Percentiles rank a stretch among this genome's conserved stretches.
Conservation (phyloP, 148 eudicot genomes). For the Euryodendron excelsum region DNA sequence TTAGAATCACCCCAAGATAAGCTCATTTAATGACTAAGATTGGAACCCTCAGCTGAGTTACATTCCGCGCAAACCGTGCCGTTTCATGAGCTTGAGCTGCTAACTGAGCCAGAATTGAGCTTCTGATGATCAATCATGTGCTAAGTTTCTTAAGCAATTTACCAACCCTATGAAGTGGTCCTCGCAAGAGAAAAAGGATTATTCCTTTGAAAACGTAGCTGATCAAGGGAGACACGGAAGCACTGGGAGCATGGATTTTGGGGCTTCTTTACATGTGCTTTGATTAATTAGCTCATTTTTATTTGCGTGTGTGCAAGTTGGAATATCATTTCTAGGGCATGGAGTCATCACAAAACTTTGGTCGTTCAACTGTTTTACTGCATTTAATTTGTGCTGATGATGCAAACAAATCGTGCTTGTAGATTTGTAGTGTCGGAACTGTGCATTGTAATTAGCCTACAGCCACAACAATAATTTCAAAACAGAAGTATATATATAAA, state of each 20-base stretch:
- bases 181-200: not conserved
- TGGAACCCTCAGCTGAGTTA: too few species aligned
- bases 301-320: not conserved
- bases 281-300: not conserved
- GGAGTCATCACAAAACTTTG: not conserved
- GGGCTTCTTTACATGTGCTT: constrained; percentile 12
- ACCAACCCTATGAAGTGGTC: not conserved
- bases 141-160: too few species aligned
- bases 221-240: constrained; percentile 23
- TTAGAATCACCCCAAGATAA: too few species aligned
- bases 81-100: too few species aligned
- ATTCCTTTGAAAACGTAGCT: not conserved
- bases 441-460: not conserved
- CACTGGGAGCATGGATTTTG: constrained; percentile 2
- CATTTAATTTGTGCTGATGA: not conserved
- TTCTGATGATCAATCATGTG: too few species aligned
- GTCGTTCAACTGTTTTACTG: constrained; percentile 13
- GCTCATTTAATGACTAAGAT: too few species aligned
- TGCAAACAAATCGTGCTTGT: not conserved
- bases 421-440: not conserved
- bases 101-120: too few species aligned
- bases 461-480: too few species aligned
- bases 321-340: not conserved
- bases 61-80: too few species aligned
- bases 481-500: too few species aligned